Evolutionary conservation across 139 green algal species (phyloP), one percentile per base, ranked within the genome.

Genomic region (Coelastrella sp.): DNA sequence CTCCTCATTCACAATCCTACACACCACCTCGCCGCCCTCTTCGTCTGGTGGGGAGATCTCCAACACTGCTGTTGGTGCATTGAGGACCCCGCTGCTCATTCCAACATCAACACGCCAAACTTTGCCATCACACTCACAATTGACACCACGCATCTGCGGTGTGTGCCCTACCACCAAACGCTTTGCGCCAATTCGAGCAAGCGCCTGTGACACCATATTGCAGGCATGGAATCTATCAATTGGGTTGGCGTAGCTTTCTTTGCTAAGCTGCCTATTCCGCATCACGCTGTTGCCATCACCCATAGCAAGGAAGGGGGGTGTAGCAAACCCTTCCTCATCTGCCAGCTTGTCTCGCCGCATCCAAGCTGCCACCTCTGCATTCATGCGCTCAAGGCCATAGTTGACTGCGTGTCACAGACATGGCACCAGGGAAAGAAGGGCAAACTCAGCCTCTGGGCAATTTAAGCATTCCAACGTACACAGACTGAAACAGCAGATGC

Each of bases 101-200:
- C 96, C 96, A 5, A 97, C 96, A 86, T 98, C 96, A 57, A 98
- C 92, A n/a, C 96, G 90, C 96, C 96, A 98, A 53, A 98, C 91
- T 37, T 90, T 79, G 19, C 92, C 91, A 53, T 96, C 89, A 67
- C 94, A 98, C 86, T 98, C 96, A 82, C 90, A 94, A 89, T 98
- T 98, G 32, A 89, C 89, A 9, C 95, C 95, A 8, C 60, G 64
- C 88, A 94, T 88, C 86, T 93, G 85, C 35, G 96, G 96, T 2
- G 96, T 98, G 89, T 98, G 96, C 17, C 96, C 96, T 32, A 98
- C 94, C 27, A 98, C 94, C 48, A 98, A 91, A 32, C 94, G 92
- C 84, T 92, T 92, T 1, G 89, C 93, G 25, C 85, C 84, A 0
- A 97, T 66, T 30, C 88, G 79, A 21, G 90, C 78, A 15, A 98